These are phyloP conservation scores for Helotiales sp. DNA, from an alignment of 2,329 filamentous ascomycete genomes.

Conservation along the genomic window DNA sequence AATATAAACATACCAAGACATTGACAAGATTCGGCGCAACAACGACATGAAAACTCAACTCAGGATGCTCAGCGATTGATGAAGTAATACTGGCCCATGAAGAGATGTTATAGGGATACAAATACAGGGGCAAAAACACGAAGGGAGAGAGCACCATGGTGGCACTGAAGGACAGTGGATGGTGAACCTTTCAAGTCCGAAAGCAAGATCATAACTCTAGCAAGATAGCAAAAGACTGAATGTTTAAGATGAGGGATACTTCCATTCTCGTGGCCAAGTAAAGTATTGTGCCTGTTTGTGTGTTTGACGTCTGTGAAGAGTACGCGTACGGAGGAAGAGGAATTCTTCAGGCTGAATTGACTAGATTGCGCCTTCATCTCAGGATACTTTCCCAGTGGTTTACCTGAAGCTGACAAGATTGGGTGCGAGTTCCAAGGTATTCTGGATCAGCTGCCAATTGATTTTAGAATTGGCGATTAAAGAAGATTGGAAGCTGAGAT, in stretches of 20 bases:
- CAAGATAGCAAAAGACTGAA: neutral
- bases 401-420: neutral
- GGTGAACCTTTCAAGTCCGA: neutral
- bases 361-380: slow-evolving; percentile 2
- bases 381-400: neutral
- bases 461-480: neutral
- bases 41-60: slow-evolving; percentile 25
- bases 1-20: too few species aligned
- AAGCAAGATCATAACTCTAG: neutral
- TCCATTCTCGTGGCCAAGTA: neutral
- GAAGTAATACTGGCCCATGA: slow-evolving; percentile 25
- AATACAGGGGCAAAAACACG: slow-evolving; percentile 27
- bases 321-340: slow-evolving; percentile 4
- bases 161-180: slow-evolving; percentile 1
- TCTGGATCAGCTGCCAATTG: neutral
- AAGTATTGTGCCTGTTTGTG: neutral
- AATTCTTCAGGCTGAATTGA: slow-evolving; percentile 8
- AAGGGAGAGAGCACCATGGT: slow-evolving; percentile 23
- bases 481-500: neutral
- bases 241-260: neutral
- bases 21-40: slow-evolving; percentile 23
- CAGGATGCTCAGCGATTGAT: slow-evolving; percentile 19
- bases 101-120: slow-evolving; percentile 26
- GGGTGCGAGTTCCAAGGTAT: neutral
- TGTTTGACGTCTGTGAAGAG: neutral